Percentiles rank a stretch among this genome's conserved stretches.
phyloP scores from a whole-genome alignment of 2,329 filamentous ascomycete genomes.

The Venturia aucupariae region DNA sequence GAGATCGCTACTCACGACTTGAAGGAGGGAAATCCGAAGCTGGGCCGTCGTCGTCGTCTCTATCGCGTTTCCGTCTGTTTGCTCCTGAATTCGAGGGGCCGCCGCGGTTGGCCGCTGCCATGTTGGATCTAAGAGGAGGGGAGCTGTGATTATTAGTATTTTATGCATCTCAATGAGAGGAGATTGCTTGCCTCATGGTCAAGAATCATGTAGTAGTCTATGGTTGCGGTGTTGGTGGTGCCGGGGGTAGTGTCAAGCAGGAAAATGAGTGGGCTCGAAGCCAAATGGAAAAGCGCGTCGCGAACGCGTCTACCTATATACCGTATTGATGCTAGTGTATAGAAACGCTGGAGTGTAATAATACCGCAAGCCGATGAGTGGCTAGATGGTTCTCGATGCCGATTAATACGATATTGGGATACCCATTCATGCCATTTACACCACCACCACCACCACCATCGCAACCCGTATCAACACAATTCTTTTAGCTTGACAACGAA shows the following conservation, averaged over 20 bases:
- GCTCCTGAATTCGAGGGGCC: slow-evolving; percentile 28
- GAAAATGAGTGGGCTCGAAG: background rate
- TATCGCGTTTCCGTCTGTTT: slow-evolving; percentile 51
- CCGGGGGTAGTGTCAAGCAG: background rate
- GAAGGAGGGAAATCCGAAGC: slow-evolving; percentile 51
- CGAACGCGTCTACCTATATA: background rate
- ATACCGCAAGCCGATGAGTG: background rate
- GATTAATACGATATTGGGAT: background rate
- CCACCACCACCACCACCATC: background rate
- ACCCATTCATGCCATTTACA: too few relatives aligned
- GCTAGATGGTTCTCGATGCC: background rate
- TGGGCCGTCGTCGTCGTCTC: slow-evolving; percentile 52
- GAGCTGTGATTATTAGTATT: background rate
- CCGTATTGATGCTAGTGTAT: background rate
- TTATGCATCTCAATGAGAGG: background rate
- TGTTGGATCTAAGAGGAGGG: slow-evolving; percentile 71
- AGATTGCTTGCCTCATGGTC: slow-evolving; percentile 10
- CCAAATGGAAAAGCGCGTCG: background rate
- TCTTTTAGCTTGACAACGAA: background rate
- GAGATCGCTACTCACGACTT: slow-evolving; percentile 43
- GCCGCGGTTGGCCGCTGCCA: slow-evolving; percentile 76
- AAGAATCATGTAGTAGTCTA: background rate
- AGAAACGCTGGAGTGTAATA: background rate
- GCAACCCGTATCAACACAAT: background rate
- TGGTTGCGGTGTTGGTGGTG: background rate